Conservation (phyloP, 2,329 filamentous ascomycete species). For the Alternaria triticina region DNA sequence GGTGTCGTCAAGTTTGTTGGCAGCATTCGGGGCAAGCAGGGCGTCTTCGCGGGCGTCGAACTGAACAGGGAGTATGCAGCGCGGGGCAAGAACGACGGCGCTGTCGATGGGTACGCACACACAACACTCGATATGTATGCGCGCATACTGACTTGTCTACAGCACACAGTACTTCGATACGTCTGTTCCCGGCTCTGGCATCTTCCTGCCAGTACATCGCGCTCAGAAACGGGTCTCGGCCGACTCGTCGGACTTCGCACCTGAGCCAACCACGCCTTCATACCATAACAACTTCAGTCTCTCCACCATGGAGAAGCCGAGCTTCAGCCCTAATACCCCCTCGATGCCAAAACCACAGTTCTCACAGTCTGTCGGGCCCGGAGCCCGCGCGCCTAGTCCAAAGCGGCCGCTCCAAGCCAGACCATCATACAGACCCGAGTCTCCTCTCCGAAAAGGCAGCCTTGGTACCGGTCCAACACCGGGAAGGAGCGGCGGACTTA, state of each 20-base stretch:
- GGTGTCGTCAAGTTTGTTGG: constrained; percentile 91
- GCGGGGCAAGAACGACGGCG: constrained; percentile 92
- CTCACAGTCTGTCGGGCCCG: constrained; percentile 84
- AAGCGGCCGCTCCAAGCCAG: constrained; percentile 71
- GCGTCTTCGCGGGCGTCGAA: constrained; percentile 91
- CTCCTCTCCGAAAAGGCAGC: constrained; percentile 69
- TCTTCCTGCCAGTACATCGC: constrained; percentile 89
- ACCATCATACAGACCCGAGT: constrained; percentile 85
- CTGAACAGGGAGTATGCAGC: constrained; percentile 79
- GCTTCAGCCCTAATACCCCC: constrained; percentile 57
- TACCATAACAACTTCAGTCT: constrained; percentile 62
- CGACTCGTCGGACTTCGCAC: constrained; percentile 62
- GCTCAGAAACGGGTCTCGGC: constrained; percentile 71
- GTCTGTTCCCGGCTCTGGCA: constrained; percentile 78
- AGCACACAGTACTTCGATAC: constrained; percentile 80
- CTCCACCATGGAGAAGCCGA: constrained; percentile 59
- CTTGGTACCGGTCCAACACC: constrained; percentile 48
- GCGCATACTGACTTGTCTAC: constrained; percentile 15
- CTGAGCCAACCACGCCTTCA: constrained; percentile 72
- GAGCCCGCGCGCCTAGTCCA: constrained; percentile 71
- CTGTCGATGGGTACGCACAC: constrained; percentile 82
- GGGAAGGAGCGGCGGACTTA: constrained; percentile 61
- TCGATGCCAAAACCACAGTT: constrained; percentile 79
- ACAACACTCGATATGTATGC: background rate
- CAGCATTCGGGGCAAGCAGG: constrained; percentile 84